These are phyloP conservation scores for Rosa multiflora DNA, from an alignment of 306 rosid genomes.

Conservation along the genomic window DNA sequence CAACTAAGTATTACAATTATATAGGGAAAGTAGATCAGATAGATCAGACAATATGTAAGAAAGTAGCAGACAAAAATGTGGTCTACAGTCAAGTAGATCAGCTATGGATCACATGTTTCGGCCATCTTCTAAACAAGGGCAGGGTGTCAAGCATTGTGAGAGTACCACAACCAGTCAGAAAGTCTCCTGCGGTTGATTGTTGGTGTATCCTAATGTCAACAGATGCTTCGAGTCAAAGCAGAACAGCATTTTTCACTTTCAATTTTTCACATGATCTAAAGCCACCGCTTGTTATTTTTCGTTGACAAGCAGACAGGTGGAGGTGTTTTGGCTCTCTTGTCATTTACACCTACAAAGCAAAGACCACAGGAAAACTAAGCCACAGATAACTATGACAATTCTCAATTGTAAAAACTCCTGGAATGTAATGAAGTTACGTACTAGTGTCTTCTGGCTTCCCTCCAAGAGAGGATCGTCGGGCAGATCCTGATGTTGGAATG, in stretches of 20 bases:
- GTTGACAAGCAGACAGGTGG: conserved; percentile 53
- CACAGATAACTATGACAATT: neutral
- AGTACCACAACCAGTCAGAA: neutral
- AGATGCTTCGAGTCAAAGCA: conserved; percentile 68
- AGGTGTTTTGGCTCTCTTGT: conserved; percentile 70
- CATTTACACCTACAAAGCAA: conserved; percentile 49
- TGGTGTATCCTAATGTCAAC: conserved; percentile 24
- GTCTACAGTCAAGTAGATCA: neutral
- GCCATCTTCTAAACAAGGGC: neutral
- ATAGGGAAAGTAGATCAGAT: neutral
- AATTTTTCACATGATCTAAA: conserved; percentile 19
- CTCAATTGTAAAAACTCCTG: neutral
- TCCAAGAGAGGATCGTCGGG: conserved; percentile 76
- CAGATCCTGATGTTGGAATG: conserved; percentile 43
- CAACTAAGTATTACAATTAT: conserved; percentile 3
- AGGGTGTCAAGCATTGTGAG: neutral
- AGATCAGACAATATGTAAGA: neutral
- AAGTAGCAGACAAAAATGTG: neutral
- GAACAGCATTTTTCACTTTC: conserved; percentile 12
- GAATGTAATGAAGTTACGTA: conserved; percentile 30
- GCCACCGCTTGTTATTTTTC: conserved; percentile 54
- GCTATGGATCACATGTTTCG: neutral
- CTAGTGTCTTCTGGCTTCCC: conserved; percentile 55
- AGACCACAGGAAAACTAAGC: conserved; percentile 17
- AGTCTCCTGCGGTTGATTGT: neutral